Conservation (phyloP, 2,329 filamentous ascomycete species). For the Exophiala spinifera region DNA sequence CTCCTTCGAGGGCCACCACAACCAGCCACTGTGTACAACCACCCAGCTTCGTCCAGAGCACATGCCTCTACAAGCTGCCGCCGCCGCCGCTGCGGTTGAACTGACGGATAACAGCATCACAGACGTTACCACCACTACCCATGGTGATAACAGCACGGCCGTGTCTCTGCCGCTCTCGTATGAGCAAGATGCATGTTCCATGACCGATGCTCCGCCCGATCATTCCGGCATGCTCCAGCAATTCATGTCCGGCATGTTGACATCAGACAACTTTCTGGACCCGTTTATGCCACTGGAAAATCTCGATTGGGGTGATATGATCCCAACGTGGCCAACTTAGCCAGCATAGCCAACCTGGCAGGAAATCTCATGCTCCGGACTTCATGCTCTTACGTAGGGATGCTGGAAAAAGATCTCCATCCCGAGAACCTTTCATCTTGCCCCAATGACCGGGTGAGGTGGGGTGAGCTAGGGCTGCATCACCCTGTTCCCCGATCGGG, state of each 20-base stretch:
- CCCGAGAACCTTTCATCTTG: too few species aligned
- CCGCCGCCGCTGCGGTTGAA: too few species aligned
- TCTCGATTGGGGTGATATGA: conserved; percentile 14
- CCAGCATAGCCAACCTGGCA: conserved; percentile 10
- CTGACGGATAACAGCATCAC: conserved; percentile 7
- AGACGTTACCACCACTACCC: background rate
- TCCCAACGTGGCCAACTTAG: conserved; percentile 3
- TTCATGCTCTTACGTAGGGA: too few species aligned
- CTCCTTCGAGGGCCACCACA: conserved; percentile 8
- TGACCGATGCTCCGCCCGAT: conserved; percentile 6
- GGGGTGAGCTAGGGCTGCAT: too few species aligned
- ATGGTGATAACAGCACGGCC: conserved; percentile 5
- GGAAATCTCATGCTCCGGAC: conserved; percentile 17
- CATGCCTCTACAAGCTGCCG: background rate
- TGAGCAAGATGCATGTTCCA: conserved; percentile 12
- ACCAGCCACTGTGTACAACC: conserved; percentile 4
- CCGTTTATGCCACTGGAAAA: conserved; percentile 14
- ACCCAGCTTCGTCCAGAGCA: conserved; percentile 12
- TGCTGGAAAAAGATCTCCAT: too few species aligned
- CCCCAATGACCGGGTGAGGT: too few species aligned
- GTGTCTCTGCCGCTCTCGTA: conserved; percentile 5
- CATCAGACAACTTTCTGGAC: conserved; percentile 15
- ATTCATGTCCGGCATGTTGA: conserved; percentile 14
- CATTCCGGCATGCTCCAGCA: conserved; percentile 5
- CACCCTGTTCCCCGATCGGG: too few species aligned